Percentiles rank a stretch among this genome's conserved stretches.
Conservation (phyloP, 2,329 filamentous ascomycete genomes). For the Ramularia collo-cygni region DNA sequence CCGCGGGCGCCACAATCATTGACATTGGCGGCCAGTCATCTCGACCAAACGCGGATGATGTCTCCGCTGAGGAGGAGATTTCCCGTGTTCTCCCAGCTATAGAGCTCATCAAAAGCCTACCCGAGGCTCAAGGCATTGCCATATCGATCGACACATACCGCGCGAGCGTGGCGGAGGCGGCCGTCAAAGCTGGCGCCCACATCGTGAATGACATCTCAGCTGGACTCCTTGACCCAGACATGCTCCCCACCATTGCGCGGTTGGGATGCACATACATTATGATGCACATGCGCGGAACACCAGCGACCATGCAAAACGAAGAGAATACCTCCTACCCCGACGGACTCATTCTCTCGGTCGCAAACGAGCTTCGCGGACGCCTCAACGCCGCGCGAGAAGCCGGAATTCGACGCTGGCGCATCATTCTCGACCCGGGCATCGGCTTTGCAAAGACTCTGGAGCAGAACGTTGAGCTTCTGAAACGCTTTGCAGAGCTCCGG, state of each 20-base stretch:
- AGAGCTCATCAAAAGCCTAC: constrained; percentile 59
- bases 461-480: constrained; percentile 77
- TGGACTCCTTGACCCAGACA: constrained; percentile 67
- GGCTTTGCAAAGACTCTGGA: constrained; percentile 81
- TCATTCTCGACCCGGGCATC: constrained; percentile 87
- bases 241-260: constrained; percentile 73
- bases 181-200: constrained; percentile 72
- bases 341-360: constrained; percentile 60
- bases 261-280: constrained; percentile 73
- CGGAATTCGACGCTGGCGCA: constrained; percentile 85
- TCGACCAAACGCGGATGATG: constrained; percentile 64
- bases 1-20: constrained; percentile 70
- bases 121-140: constrained; percentile 56
- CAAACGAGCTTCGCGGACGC: constrained; percentile 60
- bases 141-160: constrained; percentile 93
- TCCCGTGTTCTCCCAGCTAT: constrained; percentile 75
- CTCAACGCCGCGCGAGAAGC: constrained; percentile 70
- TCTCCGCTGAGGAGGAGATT: constrained; percentile 67
- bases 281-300: constrained; percentile 91
- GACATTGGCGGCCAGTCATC: constrained; percentile 94
- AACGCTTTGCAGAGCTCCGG: constrained; percentile 60
- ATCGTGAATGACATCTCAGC: constrained; percentile 94
- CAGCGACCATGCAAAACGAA: constrained; percentile 68
- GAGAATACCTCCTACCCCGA: constrained; percentile 53
- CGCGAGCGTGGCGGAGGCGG: constrained; percentile 69